A percentile compares a stretch with the other conserved stretches of the same genome.
phyloP scores from a whole-genome alignment of 1,284 basidiomycete genomes.

The Tylopilus sp. region DNA sequence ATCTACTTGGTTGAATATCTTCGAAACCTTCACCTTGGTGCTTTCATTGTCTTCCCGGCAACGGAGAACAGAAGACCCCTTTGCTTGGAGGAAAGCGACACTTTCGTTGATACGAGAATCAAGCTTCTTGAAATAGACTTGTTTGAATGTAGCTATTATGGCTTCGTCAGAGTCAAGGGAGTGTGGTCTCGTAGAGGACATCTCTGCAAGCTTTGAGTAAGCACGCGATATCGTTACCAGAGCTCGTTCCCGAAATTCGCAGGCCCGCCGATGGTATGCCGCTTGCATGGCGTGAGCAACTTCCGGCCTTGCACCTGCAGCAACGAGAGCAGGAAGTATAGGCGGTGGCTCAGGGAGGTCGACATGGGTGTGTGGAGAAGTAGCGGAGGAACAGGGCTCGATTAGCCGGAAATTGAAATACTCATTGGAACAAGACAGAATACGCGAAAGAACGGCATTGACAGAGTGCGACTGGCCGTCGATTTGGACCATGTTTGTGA shows the following conservation, averaged over 20 bases:
- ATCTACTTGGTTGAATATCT: conserved; percentile 24
- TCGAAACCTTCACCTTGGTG: neutral
- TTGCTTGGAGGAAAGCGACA: conserved; percentile 7
- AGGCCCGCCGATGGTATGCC: conserved; percentile 3
- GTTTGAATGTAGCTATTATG: conserved; percentile 4
- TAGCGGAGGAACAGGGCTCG: too few species aligned
- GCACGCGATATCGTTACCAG: neutral
- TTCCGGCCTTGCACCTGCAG: conserved; percentile 12
- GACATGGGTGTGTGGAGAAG: neutral
- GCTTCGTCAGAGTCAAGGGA: conserved; percentile 9
- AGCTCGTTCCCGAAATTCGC: conserved; percentile 10
- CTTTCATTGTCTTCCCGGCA: neutral
- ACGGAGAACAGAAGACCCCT: neutral
- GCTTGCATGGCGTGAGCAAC: conserved; percentile 10
- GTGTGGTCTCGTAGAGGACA: neutral
- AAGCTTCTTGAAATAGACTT: conserved; percentile 4
- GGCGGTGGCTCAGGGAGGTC: conserved; percentile 14
- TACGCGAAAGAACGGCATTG: neutral
- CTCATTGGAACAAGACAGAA: too few species aligned
- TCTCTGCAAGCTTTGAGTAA: conserved; percentile 5
- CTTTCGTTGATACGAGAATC: neutral
- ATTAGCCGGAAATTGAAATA: too few species aligned
- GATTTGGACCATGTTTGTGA: neutral
- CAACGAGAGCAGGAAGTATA: conserved; percentile 9
- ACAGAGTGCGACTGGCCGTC: neutral